phyloP scores from a whole-genome alignment of 2,329 filamentous ascomycete genomes.

The Neonectria magnoliae region DNA sequence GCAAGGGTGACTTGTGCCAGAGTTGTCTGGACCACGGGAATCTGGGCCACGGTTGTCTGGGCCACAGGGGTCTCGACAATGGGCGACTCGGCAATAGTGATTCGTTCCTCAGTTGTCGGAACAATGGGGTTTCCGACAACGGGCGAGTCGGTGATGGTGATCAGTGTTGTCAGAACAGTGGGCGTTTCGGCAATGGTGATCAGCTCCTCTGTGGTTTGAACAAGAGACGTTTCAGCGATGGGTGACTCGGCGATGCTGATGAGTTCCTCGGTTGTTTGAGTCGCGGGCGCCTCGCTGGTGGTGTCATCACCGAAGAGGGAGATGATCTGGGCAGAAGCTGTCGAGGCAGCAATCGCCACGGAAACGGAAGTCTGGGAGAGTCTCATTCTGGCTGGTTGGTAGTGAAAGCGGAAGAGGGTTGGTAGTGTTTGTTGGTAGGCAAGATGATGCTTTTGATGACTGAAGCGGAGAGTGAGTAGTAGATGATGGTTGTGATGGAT shows the following conservation, averaged over 20 bases:
- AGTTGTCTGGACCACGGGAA: neutral
- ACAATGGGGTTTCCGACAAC: too few species aligned
- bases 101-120: too few species aligned
- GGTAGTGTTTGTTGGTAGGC: neutral
- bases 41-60: too few species aligned
- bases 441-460: neutral
- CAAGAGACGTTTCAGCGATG: too few species aligned
- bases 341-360: conserved; percentile 12
- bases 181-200: too few species aligned
- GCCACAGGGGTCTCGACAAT: too few species aligned
- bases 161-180: too few species aligned
- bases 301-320: neutral
- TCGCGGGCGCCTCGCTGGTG: neutral
- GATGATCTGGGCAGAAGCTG: conserved; percentile 4
- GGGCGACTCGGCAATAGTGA: too few species aligned
- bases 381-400: conserved; percentile 10
- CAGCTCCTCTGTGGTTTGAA: too few species aligned
- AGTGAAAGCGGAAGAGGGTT: neutral
- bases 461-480: neutral
- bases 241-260: too few species aligned
- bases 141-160: too few species aligned
- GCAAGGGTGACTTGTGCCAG: neutral
- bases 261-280: too few species aligned
- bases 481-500: neutral
- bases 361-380: neutral